Conservation (phyloP, 257 asterid genomes). For the Capsicum pubescens region DNA sequence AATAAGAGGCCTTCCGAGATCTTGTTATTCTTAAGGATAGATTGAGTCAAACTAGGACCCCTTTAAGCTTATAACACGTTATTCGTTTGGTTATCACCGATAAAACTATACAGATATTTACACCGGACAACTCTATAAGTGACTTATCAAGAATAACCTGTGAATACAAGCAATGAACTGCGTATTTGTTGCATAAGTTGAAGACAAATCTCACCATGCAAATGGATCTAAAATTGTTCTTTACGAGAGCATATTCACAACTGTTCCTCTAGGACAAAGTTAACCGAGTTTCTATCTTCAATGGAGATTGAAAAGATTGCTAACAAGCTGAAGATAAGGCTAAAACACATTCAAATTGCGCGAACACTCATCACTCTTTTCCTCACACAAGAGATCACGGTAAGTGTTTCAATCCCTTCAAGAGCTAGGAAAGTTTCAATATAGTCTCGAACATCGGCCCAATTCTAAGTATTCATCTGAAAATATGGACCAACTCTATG, state of each 20-base stretch:
- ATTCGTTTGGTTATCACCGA: background rate
- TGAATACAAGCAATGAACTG: background rate
- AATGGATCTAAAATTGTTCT: background rate
- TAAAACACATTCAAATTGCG: background rate
- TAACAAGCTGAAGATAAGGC: background rate
- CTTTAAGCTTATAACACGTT: background rate
- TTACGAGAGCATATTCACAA: background rate
- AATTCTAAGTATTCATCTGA: background rate
- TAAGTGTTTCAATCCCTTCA: background rate
- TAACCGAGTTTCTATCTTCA: background rate
- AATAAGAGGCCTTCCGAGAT: background rate
- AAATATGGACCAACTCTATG: background rate
- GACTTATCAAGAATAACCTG: background rate
- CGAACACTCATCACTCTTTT: constrained; percentile 1
- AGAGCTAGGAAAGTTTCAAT: background rate
- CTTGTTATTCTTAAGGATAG: background rate
- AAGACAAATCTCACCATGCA: background rate
- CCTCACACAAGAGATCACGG: background rate
- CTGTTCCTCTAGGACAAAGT: background rate
- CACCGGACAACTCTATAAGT: background rate
- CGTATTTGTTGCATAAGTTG: background rate
- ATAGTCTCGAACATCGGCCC: background rate
- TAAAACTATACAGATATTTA: too few species aligned
- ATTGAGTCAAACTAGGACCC: background rate
- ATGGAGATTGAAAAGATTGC: background rate